phyloP scores from a whole-genome alignment of 2,329 filamentous ascomycete genomes.

The Ceratocystis ficicola region DNA sequence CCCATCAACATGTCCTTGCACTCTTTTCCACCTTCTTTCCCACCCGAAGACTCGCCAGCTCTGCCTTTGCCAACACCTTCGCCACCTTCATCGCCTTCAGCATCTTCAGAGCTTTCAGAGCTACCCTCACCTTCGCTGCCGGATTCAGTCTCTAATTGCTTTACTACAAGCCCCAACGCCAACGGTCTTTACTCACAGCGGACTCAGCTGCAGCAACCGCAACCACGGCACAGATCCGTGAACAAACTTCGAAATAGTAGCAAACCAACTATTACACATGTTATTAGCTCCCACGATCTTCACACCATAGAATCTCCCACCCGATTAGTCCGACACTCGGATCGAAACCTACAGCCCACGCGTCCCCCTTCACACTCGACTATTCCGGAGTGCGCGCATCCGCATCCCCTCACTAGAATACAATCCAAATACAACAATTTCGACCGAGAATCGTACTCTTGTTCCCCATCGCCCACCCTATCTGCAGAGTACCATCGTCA shows the following conservation, averaged over 20 bases:
- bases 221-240: not conserved
- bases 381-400: not conserved
- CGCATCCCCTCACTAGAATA: constrained; percentile 6
- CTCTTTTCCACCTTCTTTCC: not conserved
- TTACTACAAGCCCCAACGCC: not conserved
- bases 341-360: not conserved
- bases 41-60: not conserved
- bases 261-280: not conserved
- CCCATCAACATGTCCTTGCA: not conserved
- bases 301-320: not conserved
- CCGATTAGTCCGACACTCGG: constrained; percentile 4
- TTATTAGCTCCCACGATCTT: not conserved
- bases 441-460: not conserved
- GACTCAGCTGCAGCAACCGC: not conserved
- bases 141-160: constrained; percentile 8
- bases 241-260: not conserved
- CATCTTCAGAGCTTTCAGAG: not conserved
- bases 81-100: not conserved
- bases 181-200: not conserved
- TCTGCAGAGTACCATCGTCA: not conserved
- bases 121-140: not conserved
- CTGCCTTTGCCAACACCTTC: not conserved
- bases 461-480: not conserved
- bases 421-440: not conserved
- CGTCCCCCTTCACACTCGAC: not conserved